Base-by-base conservation (phyloP, 2,329 filamentous ascomycete species). In the Claviceps sp. region DNA sequence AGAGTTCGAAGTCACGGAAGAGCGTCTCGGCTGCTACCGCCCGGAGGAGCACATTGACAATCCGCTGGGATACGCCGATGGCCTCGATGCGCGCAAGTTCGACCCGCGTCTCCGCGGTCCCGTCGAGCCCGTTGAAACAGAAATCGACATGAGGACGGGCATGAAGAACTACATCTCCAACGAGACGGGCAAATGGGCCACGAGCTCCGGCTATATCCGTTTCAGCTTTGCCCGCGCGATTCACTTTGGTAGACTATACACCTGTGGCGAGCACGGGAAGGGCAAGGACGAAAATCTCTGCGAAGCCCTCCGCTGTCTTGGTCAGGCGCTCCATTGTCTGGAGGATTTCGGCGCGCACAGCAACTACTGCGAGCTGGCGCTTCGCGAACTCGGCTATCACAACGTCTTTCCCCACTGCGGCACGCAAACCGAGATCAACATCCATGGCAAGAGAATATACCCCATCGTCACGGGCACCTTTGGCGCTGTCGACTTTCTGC, bases 81-180 rank as follows among this genome's bases (percentile, higher is more conserved):
- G 88, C 59, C 62, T 79, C 16, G 93, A 98, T 70, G 93, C 93
- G 5, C 80, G 88, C 55, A 79, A 85, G 60, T 89, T 81, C 62
- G 93, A 97, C 64, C 70, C 76, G 40, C 84, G 93, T 26, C 79
- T 97, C 7, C 84, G 93, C 49, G 86, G 83, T 1, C 90, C 90
- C 0, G 82, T 97, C 8, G 72, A 80, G 54, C 76, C 78, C 4
- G 67, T 78, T 42, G 87, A 93, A 62, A 79, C 87, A 20, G 81
- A 87, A 54, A 78, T 93, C 52, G 87, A 93, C 61, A 70, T 71
- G 37, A 71, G 77, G 5, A 93, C 87, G 1, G 90, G 90, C n/a
- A 95, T 98, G 91, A 98, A 97, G 70, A 97, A 97, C 66, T 98
- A 98, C 67, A 97, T 98, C 59, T 83, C 91, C 54, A 97, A 96